phyloP scores from a whole-genome alignment of 2,329 filamentous ascomycete genomes.

The Colletotrichum shisoi region DNA sequence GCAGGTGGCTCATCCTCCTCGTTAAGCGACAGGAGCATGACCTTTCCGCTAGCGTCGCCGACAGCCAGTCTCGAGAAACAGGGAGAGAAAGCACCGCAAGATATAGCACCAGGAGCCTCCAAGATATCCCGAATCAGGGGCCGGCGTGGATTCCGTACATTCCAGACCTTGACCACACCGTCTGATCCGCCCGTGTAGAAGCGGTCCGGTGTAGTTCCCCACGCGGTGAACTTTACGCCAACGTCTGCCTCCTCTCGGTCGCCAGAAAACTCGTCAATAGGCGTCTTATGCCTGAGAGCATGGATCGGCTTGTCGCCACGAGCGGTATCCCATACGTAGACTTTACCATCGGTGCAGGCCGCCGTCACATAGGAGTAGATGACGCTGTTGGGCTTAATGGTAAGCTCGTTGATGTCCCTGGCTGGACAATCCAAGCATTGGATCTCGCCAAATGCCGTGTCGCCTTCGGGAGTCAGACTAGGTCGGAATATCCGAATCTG shows the following conservation, averaged over 20 bases:
- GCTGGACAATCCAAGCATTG: slow-evolving; percentile 67
- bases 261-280: slow-evolving; percentile 51
- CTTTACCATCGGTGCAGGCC: slow-evolving; percentile 67
- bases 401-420: slow-evolving; percentile 69
- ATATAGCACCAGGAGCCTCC: slow-evolving; percentile 64
- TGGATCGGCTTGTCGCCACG: slow-evolving; percentile 65
- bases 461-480: slow-evolving; percentile 44
- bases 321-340: slow-evolving; percentile 70
- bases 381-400: slow-evolving; percentile 63
- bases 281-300: slow-evolving; percentile 61
- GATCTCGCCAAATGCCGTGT: slow-evolving; percentile 54
- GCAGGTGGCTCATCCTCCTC: slow-evolving; percentile 50
- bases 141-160: slow-evolving; percentile 56
- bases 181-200: slow-evolving; percentile 72
- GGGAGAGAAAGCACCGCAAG: slow-evolving; percentile 65
- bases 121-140: slow-evolving; percentile 63
- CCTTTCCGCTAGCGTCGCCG: slow-evolving; percentile 68
- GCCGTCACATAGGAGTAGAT: slow-evolving; percentile 64
- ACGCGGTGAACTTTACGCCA: slow-evolving; percentile 70
- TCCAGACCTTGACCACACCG: slow-evolving; percentile 70
- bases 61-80: slow-evolving; percentile 64
- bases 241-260: slow-evolving; percentile 65
- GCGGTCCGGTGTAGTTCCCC: slow-evolving; percentile 64
- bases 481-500: slow-evolving; percentile 65
- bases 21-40: slow-evolving; percentile 63